Conservation (phyloP, 2,329 filamentous ascomycete species). For the Fulvia fulva region DNA sequence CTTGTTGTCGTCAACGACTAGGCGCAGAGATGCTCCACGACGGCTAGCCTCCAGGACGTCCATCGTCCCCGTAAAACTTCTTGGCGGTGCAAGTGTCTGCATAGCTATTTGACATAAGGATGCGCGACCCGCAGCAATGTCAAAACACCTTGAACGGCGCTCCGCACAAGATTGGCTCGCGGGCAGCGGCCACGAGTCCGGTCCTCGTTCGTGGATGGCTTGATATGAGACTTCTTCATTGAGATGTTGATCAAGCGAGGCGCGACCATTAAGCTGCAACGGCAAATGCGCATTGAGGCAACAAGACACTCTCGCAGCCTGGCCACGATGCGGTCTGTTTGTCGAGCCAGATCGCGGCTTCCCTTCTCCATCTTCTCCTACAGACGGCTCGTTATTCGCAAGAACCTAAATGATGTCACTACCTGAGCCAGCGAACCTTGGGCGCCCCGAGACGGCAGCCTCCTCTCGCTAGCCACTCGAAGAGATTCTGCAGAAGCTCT, state of each 20-base stretch:
- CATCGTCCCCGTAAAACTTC: background rate
- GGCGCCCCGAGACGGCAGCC: background rate
- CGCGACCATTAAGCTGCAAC: background rate
- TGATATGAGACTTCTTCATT: no score
- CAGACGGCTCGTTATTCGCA: background rate
- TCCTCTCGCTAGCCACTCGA: background rate
- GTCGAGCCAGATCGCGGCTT: no score
- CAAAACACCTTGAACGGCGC: background rate
- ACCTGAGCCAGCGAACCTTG: constrained; percentile 5
- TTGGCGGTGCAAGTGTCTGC: background rate
- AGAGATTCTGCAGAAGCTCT: background rate
- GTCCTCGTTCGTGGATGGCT: background rate
- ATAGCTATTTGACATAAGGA: background rate
- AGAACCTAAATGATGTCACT: constrained; percentile 5
- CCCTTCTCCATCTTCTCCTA: background rate
- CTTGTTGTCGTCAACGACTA: no score
- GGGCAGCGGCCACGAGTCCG: background rate
- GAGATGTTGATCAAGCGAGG: background rate
- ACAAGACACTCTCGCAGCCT: background rate
- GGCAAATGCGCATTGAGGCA: background rate
- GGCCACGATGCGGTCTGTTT: background rate
- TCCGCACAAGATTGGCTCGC: background rate
- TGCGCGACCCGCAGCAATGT: background rate
- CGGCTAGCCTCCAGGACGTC: background rate
- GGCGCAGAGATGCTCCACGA: no score